Percentiles rank a stretch among this genome's conserved stretches.
phyloP scores from a whole-genome alignment of 179 eudicot species.

The Silene noctiflora region DNA sequence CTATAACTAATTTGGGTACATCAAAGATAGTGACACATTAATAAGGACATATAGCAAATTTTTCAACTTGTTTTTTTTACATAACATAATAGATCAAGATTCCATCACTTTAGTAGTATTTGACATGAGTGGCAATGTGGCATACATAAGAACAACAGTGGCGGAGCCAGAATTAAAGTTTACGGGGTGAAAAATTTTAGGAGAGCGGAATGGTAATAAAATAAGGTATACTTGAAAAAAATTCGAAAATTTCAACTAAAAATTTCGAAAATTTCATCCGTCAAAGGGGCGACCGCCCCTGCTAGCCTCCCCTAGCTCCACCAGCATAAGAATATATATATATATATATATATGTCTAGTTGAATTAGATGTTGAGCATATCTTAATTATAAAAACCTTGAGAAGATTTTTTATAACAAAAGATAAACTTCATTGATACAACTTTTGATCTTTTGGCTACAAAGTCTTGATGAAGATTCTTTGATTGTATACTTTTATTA shows the following conservation, averaged over 20 bases:
- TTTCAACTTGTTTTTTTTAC: constrained; percentile 10
- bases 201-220: too few relatives aligned
- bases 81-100: constrained; percentile 7
- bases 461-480: constrained; percentile 16
- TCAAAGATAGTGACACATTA: not conserved
- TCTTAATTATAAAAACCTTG: not conserved
- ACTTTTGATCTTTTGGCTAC: constrained; percentile 9
- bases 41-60: constrained; percentile 5
- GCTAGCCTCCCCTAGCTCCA: too few relatives aligned
- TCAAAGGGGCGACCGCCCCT: too few relatives aligned
- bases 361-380: not conserved
- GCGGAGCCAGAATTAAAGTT: too few relatives aligned
- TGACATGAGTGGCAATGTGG: constrained; percentile 10
- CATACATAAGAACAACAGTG: too few relatives aligned
- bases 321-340: too few relatives aligned
- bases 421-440: not conserved
- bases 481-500: not conserved
- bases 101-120: constrained; percentile 10
- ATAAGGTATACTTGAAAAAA: too few relatives aligned
- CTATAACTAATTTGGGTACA: constrained; percentile 8
- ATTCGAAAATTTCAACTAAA: too few relatives aligned
- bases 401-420: not conserved
- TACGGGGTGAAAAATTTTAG: too few relatives aligned
- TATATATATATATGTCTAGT: constrained; percentile 10
- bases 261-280: too few relatives aligned